Evolutionary conservation across 257 asterid genomes (phyloP).

Genomic region (Solanum ossicruentum): DNA sequence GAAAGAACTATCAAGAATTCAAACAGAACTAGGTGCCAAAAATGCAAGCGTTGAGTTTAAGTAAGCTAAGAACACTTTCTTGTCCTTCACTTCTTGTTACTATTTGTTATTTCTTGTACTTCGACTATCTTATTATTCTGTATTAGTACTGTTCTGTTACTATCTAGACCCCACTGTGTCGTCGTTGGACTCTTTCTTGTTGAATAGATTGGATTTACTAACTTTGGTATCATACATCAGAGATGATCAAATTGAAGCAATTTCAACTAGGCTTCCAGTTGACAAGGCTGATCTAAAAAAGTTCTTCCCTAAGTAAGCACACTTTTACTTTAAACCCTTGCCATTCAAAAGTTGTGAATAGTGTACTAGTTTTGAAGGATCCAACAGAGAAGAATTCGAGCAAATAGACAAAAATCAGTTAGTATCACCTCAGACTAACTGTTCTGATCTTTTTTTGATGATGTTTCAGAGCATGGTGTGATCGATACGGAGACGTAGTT

Average conservation of each 20-base stretch:
- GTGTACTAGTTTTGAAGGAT: not conserved
- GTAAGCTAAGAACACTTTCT: conserved; percentile 20
- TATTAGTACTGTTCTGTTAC: not conserved
- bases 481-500: conserved; percentile 44
- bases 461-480: conserved; percentile 50
- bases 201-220: not conserved
- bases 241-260: conserved; percentile 65
- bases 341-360: not conserved
- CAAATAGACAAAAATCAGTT: not conserved
- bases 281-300: conserved; percentile 50
- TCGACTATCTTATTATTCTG: not conserved
- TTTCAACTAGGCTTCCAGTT: conserved; percentile 70
- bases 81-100: not conserved
- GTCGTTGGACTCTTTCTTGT: not conserved
- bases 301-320: conserved; percentile 51
- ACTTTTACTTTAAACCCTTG: not conserved
- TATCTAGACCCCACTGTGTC: no score
- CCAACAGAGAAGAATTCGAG: not conserved
- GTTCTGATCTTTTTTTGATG: not conserved
- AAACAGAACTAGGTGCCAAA: conserved; percentile 28
- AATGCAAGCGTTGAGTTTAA: conserved; percentile 26
- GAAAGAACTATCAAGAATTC: conserved; percentile 41
- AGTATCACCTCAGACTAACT: not conserved
- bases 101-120: not conserved
- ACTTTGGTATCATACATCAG: conserved; percentile 8